Base-by-base conservation (phyloP, 768 basidiomycete species). In the Russula lepida region DNA sequence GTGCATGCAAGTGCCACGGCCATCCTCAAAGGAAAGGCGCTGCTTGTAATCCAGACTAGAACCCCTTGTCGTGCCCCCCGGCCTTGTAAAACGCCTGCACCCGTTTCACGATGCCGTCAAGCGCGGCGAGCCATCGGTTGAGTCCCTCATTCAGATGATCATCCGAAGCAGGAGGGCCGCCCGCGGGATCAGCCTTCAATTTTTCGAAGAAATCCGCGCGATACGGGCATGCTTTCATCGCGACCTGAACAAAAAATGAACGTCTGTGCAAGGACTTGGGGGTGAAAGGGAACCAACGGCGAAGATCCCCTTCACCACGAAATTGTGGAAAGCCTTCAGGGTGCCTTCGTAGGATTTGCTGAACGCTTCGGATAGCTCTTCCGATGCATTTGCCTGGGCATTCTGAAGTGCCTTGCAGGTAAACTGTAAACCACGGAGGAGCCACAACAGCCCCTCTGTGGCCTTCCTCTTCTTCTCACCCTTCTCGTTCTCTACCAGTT, bases 361-460 rank as follows among this genome's bases (percentile, higher is more conserved):
- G 74, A 99, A 99, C 21, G 88, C 88, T 0, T 65, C 74, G 2
- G 82, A 68, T 15, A 99, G 82, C 70, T 93, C 89, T 50, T 76
- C 58, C 1, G 70, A 69, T 48, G 81, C 76, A 73, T 95, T 81
- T 4, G 75, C 78, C 68, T 92, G 88, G 0, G 86, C 81, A 48
- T 79, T 75, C 64, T 88, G 80, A 27, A 99, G 82, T 0, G 89
- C 89, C 59, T 81, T 78, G 74, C 86, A 84, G 35, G 95, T 99
- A 78, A 99, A 99, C 30, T 84, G 82, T 55, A 95, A 82, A 3
- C 93, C 97, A 32, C 94, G 85, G 51, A 94, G 80, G 52, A 99
- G 81, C 97, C 97, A 99, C 74, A 98, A 75, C 57, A 98, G 80
- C 17, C 92, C 94, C 69, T 95, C 88, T 0, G 95, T 97, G 2